Conservation (phyloP, 805 yeast genomes). For the Alloascoidea hylecoeti region DNA sequence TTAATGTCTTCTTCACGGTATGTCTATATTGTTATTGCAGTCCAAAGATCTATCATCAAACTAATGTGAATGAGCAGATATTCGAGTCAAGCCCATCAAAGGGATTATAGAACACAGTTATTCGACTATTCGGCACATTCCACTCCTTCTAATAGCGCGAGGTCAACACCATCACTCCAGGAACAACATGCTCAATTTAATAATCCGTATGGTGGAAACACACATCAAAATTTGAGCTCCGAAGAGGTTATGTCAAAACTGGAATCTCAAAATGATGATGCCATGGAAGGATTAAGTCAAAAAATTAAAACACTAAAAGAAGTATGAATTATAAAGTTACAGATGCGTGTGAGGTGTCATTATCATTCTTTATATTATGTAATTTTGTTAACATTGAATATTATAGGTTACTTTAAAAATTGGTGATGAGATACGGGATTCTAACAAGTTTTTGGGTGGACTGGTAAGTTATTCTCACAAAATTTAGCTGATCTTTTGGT, state of each 20-base stretch:
- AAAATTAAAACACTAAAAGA: conserved; percentile 41
- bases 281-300: conserved; percentile 35
- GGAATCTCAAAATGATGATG: conserved; percentile 55
- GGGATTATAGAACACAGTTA: conserved; percentile 1
- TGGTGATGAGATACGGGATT: conserved; percentile 51
- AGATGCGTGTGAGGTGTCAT: no score
- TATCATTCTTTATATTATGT: no score
- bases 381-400: not conserved
- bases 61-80: no score
- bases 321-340: no score
- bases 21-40: no score
- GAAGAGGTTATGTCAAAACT: conserved; percentile 42
- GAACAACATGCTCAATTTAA: no score
- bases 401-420: conserved; percentile 31
- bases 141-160: not conserved
- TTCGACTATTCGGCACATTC: conserved; percentile 1
- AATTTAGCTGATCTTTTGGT: no score
- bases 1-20: no score
- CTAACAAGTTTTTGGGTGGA: conserved; percentile 28
- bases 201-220: not conserved
- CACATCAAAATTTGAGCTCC: conserved; percentile 19
- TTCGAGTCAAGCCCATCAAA: conserved; percentile 1
- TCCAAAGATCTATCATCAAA: no score
- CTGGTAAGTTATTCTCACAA: conserved; percentile 14
- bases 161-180: not conserved